These are phyloP conservation scores for Penicillium janthinellum DNA, from an alignment of 2,329 filamentous ascomycete species.

Conservation along the genomic window DNA sequence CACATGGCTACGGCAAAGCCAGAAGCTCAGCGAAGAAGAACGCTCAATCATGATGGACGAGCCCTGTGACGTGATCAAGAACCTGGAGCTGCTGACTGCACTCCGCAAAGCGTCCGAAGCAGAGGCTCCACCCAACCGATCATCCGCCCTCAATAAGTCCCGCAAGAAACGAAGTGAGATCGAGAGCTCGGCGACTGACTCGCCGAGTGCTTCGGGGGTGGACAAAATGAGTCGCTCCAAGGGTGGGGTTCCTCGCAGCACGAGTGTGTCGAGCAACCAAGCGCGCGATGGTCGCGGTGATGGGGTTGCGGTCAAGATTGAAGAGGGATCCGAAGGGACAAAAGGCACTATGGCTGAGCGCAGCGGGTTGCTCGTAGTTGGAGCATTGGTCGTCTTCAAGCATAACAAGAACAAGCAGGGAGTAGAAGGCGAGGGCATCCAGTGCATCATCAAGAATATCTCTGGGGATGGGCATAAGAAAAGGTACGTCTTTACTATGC, in stretches of 20 bases:
- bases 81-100: conserved; percentile 51
- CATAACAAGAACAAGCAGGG: conserved; percentile 54
- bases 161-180: conserved; percentile 51
- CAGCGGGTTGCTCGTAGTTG: conserved; percentile 47
- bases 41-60: conserved; percentile 51
- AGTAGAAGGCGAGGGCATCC: conserved; percentile 62
- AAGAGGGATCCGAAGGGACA: conserved; percentile 46
- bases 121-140: conserved; percentile 44
- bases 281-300: conserved; percentile 43
- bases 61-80: conserved; percentile 54
- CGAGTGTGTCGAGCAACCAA: conserved; percentile 47
- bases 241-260: conserved; percentile 41
- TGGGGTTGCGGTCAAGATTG: conserved; percentile 41
- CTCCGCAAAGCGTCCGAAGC: conserved; percentile 52
- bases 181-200: conserved; percentile 48
- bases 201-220: conserved; percentile 46
- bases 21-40: conserved; percentile 53
- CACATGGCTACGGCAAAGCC: conserved; percentile 48
- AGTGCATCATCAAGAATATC: conserved; percentile 75
- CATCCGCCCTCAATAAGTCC: conserved; percentile 44
- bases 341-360: conserved; percentile 50
- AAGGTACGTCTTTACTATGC: conserved; percentile 43
- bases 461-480: conserved; percentile 72
- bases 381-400: conserved; percentile 54
- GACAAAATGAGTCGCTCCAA: conserved; percentile 51